Base-by-base conservation (phyloP, 2,329 filamentous ascomycete genomes). In the Microsporum ferrugineum region DNA sequence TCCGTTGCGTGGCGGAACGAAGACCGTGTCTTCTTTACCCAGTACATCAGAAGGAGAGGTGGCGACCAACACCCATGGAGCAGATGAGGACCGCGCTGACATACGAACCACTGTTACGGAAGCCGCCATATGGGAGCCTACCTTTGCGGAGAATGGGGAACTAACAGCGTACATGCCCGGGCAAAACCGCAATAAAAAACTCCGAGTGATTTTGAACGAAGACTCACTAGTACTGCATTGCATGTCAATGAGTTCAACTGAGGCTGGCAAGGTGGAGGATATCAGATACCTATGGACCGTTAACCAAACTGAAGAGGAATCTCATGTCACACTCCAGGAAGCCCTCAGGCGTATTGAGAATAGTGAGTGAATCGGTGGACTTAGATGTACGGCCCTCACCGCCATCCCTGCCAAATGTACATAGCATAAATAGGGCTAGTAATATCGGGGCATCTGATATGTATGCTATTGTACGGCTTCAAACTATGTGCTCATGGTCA, bases 111-210 rank as follows among this genome's bases (percentile, higher is more conserved):
- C 27, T 33, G 14, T 29, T 14, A 6, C 56, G 10, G 47, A 56
- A 49, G 14, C 27, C 14, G 27, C 58, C 31, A 41, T 39, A 1
- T 67, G 65, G 65, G 38, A 63, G 38, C 63, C 63, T 12, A 64
- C 67, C 2, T 72, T 71, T 45, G 71, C 73, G 6, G 70, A 74
- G 41, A 67, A 71, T 14, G 73, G 73, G 7, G 72, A 75, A 62
- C 61, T 75, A 14, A 47, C 70, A 5, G 63, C 70, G 0, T 63
- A 63, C 7, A 65, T 65, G 4, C 60, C 62, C 1, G 56, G 62
- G 8, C 59, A 63, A 1, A 66, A 65, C 10, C 65, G 65, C 12
- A 66, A 67, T 58, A 72, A 66, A 53, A 75, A 73, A 64, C 67
- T 75, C 63, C 70, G 67, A 27, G 63, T 75, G 29, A 62, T 60